These are phyloP conservation scores for Cercospora sp. DNA, from an alignment of 2,329 filamentous ascomycete genomes.

Conservation along the genomic window DNA sequence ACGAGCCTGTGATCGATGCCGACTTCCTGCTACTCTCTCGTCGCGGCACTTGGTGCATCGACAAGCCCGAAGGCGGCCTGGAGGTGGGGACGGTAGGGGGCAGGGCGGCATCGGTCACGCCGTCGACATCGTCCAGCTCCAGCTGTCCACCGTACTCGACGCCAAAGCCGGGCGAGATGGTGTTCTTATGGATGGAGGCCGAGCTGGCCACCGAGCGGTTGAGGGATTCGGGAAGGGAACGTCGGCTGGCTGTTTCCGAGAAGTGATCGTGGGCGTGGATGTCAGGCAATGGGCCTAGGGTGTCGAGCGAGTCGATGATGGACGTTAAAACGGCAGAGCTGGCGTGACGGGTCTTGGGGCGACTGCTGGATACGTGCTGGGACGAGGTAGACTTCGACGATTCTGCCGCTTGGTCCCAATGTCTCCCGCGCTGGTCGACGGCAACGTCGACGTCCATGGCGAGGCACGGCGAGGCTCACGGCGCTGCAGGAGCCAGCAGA, in stretches of 20 bases:
- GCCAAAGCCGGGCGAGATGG: conserved; percentile 54
- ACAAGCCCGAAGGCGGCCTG: conserved; percentile 76
- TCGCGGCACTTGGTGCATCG: conserved; percentile 56
- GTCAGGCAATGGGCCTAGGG: conserved; percentile 31
- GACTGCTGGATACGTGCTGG: conserved; percentile 24
- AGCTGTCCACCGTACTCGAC: conserved; percentile 66
- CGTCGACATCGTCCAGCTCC: conserved; percentile 29
- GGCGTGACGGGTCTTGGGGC: conserved; percentile 46
- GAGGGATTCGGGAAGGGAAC: conserved; percentile 27
- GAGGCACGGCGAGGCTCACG: background rate
- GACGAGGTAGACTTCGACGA: conserved; percentile 6
- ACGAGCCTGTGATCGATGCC: conserved; percentile 12
- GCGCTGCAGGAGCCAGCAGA: background rate
- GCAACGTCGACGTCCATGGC: conserved; percentile 17
- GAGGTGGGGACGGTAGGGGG: conserved; percentile 60
- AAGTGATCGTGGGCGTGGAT: conserved; percentile 24
- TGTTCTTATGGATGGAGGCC: conserved; percentile 24
- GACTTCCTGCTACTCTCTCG: conserved; percentile 8
- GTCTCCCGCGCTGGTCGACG: background rate
- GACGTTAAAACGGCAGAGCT: conserved; percentile 69
- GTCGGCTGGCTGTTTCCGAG: conserved; percentile 26
- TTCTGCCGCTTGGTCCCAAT: background rate
- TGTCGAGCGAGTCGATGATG: conserved; percentile 60
- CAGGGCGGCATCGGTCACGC: conserved; percentile 29
- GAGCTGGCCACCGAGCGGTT: conserved; percentile 29